phyloP scores from a whole-genome alignment of 331 rosid genomes.

The Malus hybrid region DNA sequence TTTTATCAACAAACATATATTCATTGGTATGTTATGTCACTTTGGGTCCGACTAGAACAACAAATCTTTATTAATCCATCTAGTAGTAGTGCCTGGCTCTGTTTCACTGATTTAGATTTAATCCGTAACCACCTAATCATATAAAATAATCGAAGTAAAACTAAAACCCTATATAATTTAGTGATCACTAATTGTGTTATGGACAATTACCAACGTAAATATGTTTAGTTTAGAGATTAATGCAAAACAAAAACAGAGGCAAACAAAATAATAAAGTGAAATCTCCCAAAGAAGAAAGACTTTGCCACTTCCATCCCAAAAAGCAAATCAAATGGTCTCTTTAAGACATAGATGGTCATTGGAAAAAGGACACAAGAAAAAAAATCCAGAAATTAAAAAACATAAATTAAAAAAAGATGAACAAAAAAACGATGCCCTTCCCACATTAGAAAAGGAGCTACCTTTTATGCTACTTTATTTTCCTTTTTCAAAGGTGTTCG shows the following conservation, averaged over 20 bases:
- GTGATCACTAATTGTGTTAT: not conserved
- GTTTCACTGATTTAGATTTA: no score
- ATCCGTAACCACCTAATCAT: not conserved
- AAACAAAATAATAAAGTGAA: not conserved
- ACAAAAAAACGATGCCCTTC: constrained; percentile 14
- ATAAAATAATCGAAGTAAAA: not conserved
- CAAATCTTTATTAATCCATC: constrained; percentile 1
- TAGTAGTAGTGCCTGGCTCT: constrained; percentile 1
- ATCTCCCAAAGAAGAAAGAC: constrained; percentile 24
- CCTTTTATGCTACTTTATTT: constrained; percentile 27
- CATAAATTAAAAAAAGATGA: not conserved
- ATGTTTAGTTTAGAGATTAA: not conserved
- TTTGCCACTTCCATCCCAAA: constrained; percentile 9
- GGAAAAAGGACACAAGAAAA: constrained; percentile 6
- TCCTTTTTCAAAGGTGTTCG: constrained; percentile 65
- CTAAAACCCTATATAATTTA: no score
- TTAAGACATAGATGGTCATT: constrained; percentile 19
- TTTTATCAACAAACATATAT: constrained; percentile 45
- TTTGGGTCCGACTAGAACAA: constrained; percentile 30
- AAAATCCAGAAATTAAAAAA: constrained; percentile 9
- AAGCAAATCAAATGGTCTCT: constrained; percentile 13
- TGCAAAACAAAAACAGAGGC: not conserved
- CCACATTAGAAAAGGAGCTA: constrained; percentile 23
- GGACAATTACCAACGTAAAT: not conserved
- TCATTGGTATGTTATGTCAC: constrained; percentile 35